Evolutionary conservation across 2,329 filamentous ascomycete species (phyloP), one percentile per base, ranked within the genome.

Genomic region (Verticillium klebahnii): DNA sequence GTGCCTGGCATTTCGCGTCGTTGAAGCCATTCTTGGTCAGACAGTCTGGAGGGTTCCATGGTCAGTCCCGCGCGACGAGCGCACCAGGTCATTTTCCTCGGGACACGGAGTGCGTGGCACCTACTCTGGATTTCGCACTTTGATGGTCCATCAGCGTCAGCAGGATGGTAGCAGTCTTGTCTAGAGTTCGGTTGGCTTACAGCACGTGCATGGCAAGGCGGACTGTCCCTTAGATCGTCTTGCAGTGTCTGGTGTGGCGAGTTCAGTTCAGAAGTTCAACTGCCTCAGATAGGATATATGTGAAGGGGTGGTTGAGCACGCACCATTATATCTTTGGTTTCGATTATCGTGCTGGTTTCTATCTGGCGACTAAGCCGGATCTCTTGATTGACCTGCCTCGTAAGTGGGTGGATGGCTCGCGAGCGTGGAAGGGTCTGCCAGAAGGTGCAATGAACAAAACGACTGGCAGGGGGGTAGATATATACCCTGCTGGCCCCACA

Each of bases 121-220:
- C 70, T 75, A 95, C 93, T 85, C 85, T 97, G 93, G 64, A 97
- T 97, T 9, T 91, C 92, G 77, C 93, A 97, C 90, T 93, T 64
- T 2, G 36, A 40, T 7, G 31, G n/a, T 57, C 70, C 45, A 65
- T 59, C 32, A 56, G 52, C n/a, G 72, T 45, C n/a, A 45, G 5
- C 8, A 3, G n/a, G 39, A 45, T 9, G 17, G 15, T n/a, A 45
- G 9, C 17, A 15, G 23, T 14, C 6, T 6, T 3, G 39, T 31
- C 7, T 11, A 17, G 40, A 61, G 56, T 45, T 39, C 60, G 61
- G 45, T 31, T 63, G 50, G 55, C 89, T 75, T 78, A 93, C 90
- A 65, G 93, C 94, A 71, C 89, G 85, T 62, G 92, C 86, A 79
- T 96, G 93, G 72, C 93, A 97, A 29, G 93, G 89, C 64, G 92